Percentiles rank a stretch among this genome's conserved stretches.
phyloP scores from a whole-genome alignment of 2,329 filamentous ascomycete genomes.

The Sarocladium brachiariae region DNA sequence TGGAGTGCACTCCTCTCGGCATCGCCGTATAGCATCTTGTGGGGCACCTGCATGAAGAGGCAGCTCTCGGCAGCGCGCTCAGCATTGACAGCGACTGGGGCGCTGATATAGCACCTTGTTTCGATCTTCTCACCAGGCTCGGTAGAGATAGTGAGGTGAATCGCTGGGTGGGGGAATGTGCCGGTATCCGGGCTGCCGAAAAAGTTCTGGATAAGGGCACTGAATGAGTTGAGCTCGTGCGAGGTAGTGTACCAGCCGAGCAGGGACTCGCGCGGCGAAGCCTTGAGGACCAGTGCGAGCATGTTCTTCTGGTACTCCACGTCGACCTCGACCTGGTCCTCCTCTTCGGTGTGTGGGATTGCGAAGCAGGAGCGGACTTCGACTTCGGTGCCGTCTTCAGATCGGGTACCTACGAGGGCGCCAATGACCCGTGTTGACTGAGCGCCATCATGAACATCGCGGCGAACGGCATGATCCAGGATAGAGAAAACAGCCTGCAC shows the following conservation, averaged over 20 bases:
- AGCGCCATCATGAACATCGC: conserved; percentile 59
- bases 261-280: conserved; percentile 85
- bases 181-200: conserved; percentile 95
- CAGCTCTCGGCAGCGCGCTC: conserved; percentile 95
- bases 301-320: conserved; percentile 99
- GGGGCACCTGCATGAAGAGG: conserved; percentile 93
- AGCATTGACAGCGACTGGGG: conserved; percentile 87
- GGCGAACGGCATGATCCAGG: conserved; percentile 89
- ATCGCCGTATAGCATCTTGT: conserved; percentile 86
- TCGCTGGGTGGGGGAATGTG: conserved; percentile 93
- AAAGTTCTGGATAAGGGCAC: conserved; percentile 96
- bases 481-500: conserved; percentile 64
- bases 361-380: conserved; percentile 96
- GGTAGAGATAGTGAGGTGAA: conserved; percentile 92
- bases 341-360: conserved; percentile 95
- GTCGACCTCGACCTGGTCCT: conserved; percentile 98
- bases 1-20: conserved; percentile 62
- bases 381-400: conserved; percentile 94
- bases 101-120: conserved; percentile 89
- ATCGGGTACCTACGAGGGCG: conserved; percentile 85
- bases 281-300: conserved; percentile 89
- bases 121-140: conserved; percentile 83
- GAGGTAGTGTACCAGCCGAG: conserved; percentile 98
- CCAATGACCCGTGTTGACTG: conserved; percentile 96
- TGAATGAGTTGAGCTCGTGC: conserved; percentile 96